phyloP scores from a whole-genome alignment of 2,329 filamentous ascomycete genomes.

The Neocatenulostroma microsporum region DNA sequence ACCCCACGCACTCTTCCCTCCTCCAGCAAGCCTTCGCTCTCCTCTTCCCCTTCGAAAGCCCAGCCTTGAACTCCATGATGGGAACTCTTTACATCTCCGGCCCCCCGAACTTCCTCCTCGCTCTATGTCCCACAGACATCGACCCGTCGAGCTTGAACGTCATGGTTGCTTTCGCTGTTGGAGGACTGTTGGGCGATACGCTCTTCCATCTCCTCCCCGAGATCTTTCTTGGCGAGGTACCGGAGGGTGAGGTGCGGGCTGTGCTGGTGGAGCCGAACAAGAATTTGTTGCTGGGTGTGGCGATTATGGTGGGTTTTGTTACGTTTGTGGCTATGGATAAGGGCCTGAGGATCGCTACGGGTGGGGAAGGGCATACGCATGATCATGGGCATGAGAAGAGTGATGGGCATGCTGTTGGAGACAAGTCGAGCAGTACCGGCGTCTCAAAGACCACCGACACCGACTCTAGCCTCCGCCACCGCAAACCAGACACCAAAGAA shows the following conservation, averaged over 20 bases:
- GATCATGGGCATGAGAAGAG: slow-evolving; percentile 59
- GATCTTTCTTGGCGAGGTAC: slow-evolving; percentile 89
- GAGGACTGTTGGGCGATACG: slow-evolving; percentile 85
- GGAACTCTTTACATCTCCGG: slow-evolving; percentile 96
- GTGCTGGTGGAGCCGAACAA: slow-evolving; percentile 93
- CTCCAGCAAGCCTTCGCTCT: slow-evolving; percentile 68
- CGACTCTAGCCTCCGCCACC: slow-evolving; percentile 28
- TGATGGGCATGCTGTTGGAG: slow-evolving; percentile 31
- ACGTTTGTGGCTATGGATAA: slow-evolving; percentile 99
- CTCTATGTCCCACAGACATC: slow-evolving; percentile 88
- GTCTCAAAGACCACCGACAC: slow-evolving; percentile 10
- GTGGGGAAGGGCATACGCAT: slow-evolving; percentile 64
- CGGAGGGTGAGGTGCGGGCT: slow-evolving; percentile 54
- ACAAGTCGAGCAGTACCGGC: slow-evolving; percentile 15
- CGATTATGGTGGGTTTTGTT: slow-evolving; percentile 89
- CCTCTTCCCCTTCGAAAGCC: slow-evolving; percentile 70
- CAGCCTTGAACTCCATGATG: slow-evolving; percentile 87
- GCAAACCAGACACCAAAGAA: slow-evolving; percentile 28
- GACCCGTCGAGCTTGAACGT: slow-evolving; percentile 83
- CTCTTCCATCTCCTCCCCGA: slow-evolving; percentile 93
- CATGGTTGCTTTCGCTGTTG: slow-evolving; percentile 97
- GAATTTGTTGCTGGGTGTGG: slow-evolving; percentile 80
- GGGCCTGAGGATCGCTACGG: slow-evolving; percentile 81
- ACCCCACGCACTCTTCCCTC: slow-evolving; percentile 56
- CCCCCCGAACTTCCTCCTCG: slow-evolving; percentile 88